phyloP scores from a whole-genome alignment of 305 asterid genomes.

The Striga hermonthica region DNA sequence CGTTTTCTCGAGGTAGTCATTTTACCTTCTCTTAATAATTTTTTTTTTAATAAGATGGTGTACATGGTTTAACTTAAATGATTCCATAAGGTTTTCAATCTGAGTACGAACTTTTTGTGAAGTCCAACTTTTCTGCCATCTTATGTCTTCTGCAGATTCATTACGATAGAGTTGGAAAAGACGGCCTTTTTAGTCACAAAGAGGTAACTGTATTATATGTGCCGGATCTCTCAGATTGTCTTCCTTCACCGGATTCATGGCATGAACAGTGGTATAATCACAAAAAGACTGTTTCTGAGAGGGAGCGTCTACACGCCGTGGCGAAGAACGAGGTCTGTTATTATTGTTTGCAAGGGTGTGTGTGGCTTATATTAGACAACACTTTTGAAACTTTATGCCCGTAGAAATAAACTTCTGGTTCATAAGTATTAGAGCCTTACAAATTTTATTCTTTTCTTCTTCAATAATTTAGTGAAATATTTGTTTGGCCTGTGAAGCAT shows the following conservation, averaged over 20 bases:
- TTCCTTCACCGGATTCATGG: slow-evolving; percentile 88
- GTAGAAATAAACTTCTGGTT: slow-evolving; percentile 6
- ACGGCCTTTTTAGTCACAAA: slow-evolving; percentile 83
- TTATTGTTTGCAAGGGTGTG: slow-evolving; percentile 19
- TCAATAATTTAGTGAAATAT: background rate
- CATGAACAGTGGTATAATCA: slow-evolving; percentile 76
- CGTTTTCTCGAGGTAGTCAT: slow-evolving; percentile 82
- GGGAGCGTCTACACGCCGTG: slow-evolving; percentile 50
- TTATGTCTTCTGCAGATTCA: slow-evolving; percentile 62
- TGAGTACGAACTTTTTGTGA: slow-evolving; percentile 10
- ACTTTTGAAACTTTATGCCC: slow-evolving; percentile 1
- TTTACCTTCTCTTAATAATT: slow-evolving; percentile 19
- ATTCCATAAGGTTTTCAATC: background rate
- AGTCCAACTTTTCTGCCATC: slow-evolving; percentile 9
- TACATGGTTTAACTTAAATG: background rate
- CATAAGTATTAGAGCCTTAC: slow-evolving; percentile 4
- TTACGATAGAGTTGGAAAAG: slow-evolving; percentile 85
- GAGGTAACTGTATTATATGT: slow-evolving; percentile 88
- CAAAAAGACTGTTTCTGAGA: slow-evolving; percentile 63
- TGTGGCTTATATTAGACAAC: slow-evolving; percentile 20
- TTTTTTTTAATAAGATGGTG: slow-evolving; percentile 10
- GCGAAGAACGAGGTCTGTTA: slow-evolving; percentile 70
- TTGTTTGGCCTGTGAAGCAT: background rate
- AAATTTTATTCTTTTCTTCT: background rate
- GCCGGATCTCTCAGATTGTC: slow-evolving; percentile 87